Percentiles rank a stretch among this genome's conserved stretches.
Conservation (phyloP, 495 filamentous ascomycete genomes). For the Aspergillus ellipticus region DNA sequence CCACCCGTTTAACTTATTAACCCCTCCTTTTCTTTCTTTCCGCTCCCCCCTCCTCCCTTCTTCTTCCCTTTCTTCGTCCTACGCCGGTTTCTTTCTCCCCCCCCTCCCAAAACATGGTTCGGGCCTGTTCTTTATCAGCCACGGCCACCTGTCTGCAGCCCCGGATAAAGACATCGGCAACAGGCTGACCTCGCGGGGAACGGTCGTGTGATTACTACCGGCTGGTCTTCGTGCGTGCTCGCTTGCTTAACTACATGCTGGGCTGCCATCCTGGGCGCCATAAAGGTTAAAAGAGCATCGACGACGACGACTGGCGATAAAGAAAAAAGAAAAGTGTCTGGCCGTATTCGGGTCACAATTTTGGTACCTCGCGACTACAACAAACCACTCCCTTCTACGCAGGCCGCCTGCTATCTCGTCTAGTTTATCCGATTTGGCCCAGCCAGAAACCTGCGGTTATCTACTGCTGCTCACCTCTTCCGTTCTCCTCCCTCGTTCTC, state of each 20-base stretch:
- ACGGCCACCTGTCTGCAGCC: conserved; percentile 5
- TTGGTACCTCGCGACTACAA: neutral
- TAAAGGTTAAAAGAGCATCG: neutral
- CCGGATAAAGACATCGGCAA: conserved; percentile 11
- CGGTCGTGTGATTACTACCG: conserved; percentile 6
- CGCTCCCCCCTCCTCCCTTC: neutral
- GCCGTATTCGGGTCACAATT: neutral
- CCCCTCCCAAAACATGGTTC: neutral
- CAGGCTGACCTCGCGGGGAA: conserved; percentile 9
- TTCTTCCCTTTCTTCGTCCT: neutral
- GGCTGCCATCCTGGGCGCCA: conserved; percentile 7
- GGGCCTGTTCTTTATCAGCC: conserved; percentile 1
- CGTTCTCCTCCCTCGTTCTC: neutral
- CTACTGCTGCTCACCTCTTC: neutral
- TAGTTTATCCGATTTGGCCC: neutral
- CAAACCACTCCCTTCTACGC: neutral
- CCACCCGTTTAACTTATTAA: conserved; percentile 4
- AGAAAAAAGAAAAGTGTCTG: conserved; percentile 1
- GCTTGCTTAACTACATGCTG: neutral
- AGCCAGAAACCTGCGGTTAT: neutral
- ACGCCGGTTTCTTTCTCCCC: neutral
- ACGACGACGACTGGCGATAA: neutral
- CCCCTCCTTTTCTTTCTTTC: neutral
- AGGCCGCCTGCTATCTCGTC: neutral
- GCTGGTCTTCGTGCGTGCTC: too few relatives aligned